Base-by-base conservation (phyloP, 2,329 filamentous ascomycete genomes). In the Bipolaris gigantea region DNA sequence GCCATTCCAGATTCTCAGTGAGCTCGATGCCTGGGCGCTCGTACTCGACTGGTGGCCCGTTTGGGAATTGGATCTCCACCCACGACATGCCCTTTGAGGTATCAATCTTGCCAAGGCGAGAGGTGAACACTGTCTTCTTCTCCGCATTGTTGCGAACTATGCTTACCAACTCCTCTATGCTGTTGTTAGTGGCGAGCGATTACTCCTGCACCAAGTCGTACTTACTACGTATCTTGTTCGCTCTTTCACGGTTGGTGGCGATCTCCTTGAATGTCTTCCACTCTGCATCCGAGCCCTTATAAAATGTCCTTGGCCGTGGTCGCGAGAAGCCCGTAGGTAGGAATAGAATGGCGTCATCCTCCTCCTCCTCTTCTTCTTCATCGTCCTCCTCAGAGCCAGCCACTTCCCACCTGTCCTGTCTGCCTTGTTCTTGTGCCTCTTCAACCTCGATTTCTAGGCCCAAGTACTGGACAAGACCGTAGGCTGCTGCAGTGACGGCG, bases 201-300 rank as follows among this genome's bases (percentile, higher is more conserved):
- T 16, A 13, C 33, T 30, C 19, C 30, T 36, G 10, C 3, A 27
- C 7, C 19, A 30, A 21, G 16, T 41, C 5, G 46, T 64, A 40
- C 55, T 34, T 60, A 74, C 73, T 53, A 53, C 75, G 72, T 50
- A 80, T 73, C 38, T 71, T 73, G 35, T 73, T 65, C 16, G 76
- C 66, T 50, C 74, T 69, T 27, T 71, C 45, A 23, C 69, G 67
- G 60, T 83, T 77, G n/a, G 70, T 73, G 6, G 77, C 71, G 15
- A 82, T 59, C 46, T 75, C 76, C 41, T 75, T 66, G 50, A 80
- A 82, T 48, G 78, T 78, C 62, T 81, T 76, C 80, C 80, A 82
- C 59, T 82, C 80, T 3, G 80, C 79, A 71, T 82, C 80, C n/a
- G 75, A 77, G 21, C 77, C 78, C 61, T 74, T 78, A 68, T 81